These are phyloP conservation scores for Citrus cavaleriei DNA, from an alignment of 345 rosid species.

Conservation along the genomic window DNA sequence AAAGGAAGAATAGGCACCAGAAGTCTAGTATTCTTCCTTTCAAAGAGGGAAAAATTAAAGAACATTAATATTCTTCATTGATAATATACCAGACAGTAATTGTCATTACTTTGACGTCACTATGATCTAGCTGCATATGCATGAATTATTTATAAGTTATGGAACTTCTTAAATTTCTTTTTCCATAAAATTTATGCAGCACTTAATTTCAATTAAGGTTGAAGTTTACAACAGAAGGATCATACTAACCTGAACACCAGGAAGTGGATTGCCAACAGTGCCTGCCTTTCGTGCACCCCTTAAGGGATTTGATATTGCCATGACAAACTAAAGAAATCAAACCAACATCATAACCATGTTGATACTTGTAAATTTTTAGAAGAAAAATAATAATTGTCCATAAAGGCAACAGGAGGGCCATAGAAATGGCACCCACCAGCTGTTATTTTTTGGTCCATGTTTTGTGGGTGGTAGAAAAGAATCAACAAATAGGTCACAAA, in stretches of 20 bases:
- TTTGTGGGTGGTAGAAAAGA: no score
- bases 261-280: constrained; percentile 95
- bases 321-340: constrained; percentile 62
- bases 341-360: constrained; percentile 3
- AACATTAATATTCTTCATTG: not conserved
- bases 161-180: not conserved
- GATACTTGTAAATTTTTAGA: not conserved
- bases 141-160: not conserved
- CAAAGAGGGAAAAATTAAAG: no score
- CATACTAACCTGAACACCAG: constrained; percentile 81
- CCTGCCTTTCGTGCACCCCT: constrained; percentile 78
- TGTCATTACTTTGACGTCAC: not conserved
- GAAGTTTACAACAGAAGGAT: not conserved
- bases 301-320: constrained; percentile 93
- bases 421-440: no score
- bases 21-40: not conserved
- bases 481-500: no score
- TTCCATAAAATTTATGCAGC: not conserved
- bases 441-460: no score
- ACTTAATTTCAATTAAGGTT: not conserved
- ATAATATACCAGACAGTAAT: not conserved
- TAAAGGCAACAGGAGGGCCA: no score
- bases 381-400: not conserved
- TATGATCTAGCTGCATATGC: not conserved
- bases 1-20: not conserved